Evolutionary conservation across 208 protist species (phyloP).

Genomic region (Acanthamoeba sp.): DNA sequence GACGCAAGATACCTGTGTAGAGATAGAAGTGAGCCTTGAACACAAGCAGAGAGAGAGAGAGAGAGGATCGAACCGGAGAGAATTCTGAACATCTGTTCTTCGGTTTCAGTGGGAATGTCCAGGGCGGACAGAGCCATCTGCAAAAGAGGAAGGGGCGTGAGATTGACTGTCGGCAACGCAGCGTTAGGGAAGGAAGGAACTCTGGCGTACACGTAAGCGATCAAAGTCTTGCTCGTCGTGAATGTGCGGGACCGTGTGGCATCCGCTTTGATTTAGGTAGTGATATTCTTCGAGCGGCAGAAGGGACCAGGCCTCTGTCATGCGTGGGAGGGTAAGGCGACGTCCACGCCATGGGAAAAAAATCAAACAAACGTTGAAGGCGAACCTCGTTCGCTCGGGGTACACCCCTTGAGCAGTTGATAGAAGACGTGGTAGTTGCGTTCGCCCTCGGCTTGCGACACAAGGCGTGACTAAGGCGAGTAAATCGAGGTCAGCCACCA

Average conservation of each 20-base stretch:
- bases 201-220: conserved; percentile 73
- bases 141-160: background rate
- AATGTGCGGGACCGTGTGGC: conserved; percentile 66
- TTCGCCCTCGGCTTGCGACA: conserved; percentile 88
- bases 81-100: conserved; percentile 91
- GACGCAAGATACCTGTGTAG: conserved; percentile 90
- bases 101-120: background rate
- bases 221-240: conserved; percentile 82
- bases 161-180: background rate
- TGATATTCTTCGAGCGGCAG: conserved; percentile 34
- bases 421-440: conserved; percentile 93
- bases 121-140: conserved; percentile 49
- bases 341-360: no score
- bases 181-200: conserved; percentile 74
- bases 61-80: conserved; percentile 87
- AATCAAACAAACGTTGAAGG: background rate
- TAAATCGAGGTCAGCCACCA: background rate
- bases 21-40: no score
- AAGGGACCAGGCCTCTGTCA: background rate
- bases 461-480: conserved; percentile 79
- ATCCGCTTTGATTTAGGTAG: conserved; percentile 55
- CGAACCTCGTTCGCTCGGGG: background rate
- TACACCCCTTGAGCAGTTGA: conserved; percentile 88
- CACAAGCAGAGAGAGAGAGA: background rate
- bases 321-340: no score